These are phyloP conservation scores for Crotalaria pallida DNA, from an alignment of 306 rosid species.

Conservation along the genomic window DNA sequence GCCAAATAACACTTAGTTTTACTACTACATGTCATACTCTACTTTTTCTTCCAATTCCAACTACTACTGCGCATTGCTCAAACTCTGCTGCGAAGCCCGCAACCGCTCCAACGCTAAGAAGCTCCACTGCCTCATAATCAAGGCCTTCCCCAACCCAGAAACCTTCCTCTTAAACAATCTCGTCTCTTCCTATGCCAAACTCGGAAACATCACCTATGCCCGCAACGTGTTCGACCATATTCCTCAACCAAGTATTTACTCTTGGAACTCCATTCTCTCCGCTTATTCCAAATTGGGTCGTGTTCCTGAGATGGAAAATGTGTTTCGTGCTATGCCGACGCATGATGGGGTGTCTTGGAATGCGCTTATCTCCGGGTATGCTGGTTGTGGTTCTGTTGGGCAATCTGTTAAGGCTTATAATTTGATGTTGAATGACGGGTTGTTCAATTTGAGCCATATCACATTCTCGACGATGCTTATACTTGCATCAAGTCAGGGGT, in stretches of 20 bases:
- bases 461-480: conserved; percentile 73
- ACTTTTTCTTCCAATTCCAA: conserved; percentile 58
- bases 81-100: conserved; percentile 44
- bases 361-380: conserved; percentile 60
- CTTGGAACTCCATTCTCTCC: conserved; percentile 73
- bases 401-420: conserved; percentile 56
- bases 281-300: conserved; percentile 48
- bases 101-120: conserved; percentile 41
- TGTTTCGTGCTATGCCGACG: conserved; percentile 52
- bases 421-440: conserved; percentile 51
- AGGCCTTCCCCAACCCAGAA: conserved; percentile 46
- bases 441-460: conserved; percentile 42
- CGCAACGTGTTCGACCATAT: conserved; percentile 60
- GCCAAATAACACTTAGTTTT: conserved; percentile 2
- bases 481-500: conserved; percentile 52
- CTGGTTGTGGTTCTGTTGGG: conserved; percentile 28
- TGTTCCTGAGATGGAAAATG: conserved; percentile 44
- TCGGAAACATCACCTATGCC: conserved; percentile 47
- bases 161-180: conserved; percentile 64
- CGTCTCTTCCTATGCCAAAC: conserved; percentile 41
- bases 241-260: conserved; percentile 50
- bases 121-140: conserved; percentile 62
- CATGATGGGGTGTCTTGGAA: conserved; percentile 73
- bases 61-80: conserved; percentile 60
- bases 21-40: conserved; percentile 35